Evolutionary conservation across 73 alveolate genomes (phyloP).

Genomic region (Blepharisma stoltei): DNA sequence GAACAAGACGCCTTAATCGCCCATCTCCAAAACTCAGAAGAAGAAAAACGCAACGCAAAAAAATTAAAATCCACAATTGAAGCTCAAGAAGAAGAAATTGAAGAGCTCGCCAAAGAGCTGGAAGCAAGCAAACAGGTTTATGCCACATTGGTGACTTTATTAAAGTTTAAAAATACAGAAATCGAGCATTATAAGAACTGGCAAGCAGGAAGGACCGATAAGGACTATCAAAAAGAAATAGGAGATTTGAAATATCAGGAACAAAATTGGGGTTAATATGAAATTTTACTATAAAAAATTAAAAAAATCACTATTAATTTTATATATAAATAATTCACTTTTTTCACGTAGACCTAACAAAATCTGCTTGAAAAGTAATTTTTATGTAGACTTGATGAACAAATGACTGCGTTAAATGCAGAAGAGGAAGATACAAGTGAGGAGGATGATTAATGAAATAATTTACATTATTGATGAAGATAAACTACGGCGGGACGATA

Average conservation of each 20-base stretch:
- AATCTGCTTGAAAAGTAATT: too few species aligned
- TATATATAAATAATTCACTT: too few species aligned
- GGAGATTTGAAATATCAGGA: background rate
- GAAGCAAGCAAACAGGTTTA: background rate
- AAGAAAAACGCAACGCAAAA: background rate
- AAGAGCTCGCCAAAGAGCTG: background rate
- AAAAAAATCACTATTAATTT: too few species aligned
- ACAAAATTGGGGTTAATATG: too few species aligned
- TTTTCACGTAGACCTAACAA: too few species aligned
- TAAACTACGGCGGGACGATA: too few species aligned
- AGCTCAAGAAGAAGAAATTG: slow-evolving; percentile 1
- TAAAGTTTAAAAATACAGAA: slow-evolving; percentile 1
- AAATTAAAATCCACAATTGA: background rate
- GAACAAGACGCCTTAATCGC: background rate
- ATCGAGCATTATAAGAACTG: background rate
- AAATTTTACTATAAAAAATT: too few species aligned
- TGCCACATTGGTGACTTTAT: background rate
- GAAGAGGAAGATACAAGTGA: too few species aligned
- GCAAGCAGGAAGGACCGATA: background rate
- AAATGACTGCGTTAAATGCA: too few species aligned
- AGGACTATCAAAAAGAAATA: background rate
- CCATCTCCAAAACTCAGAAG: background rate
- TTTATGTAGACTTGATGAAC: too few species aligned
- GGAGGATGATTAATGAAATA: too few species aligned
- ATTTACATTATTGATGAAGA: too few species aligned